A percentile compares a stretch with the other conserved stretches of the same genome.
Conservation (phyloP, 306 rosid genomes). For the Citrullus colocynthis region DNA sequence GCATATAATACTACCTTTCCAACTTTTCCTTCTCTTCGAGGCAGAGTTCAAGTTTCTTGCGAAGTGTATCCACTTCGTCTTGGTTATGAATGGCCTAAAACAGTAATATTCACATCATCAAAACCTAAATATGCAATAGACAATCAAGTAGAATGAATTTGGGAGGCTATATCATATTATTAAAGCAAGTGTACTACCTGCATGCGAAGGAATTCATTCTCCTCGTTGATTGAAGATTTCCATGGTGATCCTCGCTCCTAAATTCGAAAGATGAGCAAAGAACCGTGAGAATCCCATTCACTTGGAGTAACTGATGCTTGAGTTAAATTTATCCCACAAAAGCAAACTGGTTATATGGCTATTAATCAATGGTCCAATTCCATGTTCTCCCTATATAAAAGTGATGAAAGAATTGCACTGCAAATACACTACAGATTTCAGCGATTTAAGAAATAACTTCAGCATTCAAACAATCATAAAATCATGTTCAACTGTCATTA, state of each 20-base stretch:
- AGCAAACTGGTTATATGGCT: not conserved
- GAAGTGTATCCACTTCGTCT: slow-evolving; percentile 65
- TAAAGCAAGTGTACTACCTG: slow-evolving; percentile 36
- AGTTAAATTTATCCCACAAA: not conserved
- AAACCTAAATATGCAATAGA: not conserved
- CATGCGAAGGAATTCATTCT: slow-evolving; percentile 82
- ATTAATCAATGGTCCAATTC: not conserved
- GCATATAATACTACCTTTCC: slow-evolving; percentile 35
- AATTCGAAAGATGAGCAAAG: slow-evolving; percentile 1
- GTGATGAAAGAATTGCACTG: not conserved
- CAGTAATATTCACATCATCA: not conserved
- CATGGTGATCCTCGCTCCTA: slow-evolving; percentile 57
- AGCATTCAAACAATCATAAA: not conserved
- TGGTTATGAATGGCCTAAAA: slow-evolving; percentile 84
- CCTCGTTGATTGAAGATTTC: slow-evolving; percentile 63
- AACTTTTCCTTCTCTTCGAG: slow-evolving; percentile 50
- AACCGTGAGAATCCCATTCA: not conserved
- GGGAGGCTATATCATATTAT: not conserved
- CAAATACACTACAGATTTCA: not conserved
- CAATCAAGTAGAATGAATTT: not conserved
- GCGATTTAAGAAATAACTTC: not conserved
- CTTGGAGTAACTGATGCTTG: not conserved
- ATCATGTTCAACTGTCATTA: not conserved
- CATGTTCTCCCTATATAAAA: not conserved
- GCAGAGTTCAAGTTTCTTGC: slow-evolving; percentile 47